A percentile compares a stretch with the other conserved stretches of the same genome.
These are phyloP conservation scores for Phragmites australis DNA, from an alignment of 176 grass and related monocot genomes.

Conservation along the genomic window DNA sequence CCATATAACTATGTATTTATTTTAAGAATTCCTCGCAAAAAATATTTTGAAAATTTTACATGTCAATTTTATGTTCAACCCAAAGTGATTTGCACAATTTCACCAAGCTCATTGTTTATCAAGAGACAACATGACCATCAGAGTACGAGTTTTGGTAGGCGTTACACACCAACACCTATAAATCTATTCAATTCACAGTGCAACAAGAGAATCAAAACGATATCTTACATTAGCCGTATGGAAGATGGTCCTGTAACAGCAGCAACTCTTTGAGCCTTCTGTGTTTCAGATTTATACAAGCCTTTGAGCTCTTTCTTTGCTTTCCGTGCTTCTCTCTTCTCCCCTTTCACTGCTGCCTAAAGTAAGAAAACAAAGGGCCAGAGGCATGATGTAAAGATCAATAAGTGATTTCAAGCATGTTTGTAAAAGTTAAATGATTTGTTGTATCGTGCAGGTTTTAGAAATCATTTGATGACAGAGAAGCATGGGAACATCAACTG, in stretches of 20 bases:
- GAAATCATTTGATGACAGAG: background rate
- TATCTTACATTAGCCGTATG: conserved; percentile 66
- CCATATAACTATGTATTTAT: too few species aligned
- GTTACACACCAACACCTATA: background rate
- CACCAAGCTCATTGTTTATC: background rate
- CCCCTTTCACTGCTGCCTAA: conserved; percentile 77
- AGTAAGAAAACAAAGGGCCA: background rate
- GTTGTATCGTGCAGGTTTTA: background rate
- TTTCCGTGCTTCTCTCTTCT: conserved; percentile 75
- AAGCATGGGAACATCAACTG: background rate
- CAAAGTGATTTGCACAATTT: background rate
- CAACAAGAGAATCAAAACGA: background rate
- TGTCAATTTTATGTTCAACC: background rate
- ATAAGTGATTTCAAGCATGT: background rate
- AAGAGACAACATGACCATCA: background rate
- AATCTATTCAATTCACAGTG: conserved; percentile 1
- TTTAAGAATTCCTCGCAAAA: background rate
- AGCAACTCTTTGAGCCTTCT: conserved; percentile 85
- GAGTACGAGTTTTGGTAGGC: background rate
- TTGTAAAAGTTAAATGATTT: background rate
- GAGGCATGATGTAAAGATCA: conserved; percentile 17
- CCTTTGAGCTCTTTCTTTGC: conserved; percentile 93
- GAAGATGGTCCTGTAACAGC: conserved; percentile 88
- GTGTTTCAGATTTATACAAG: conserved; percentile 79
- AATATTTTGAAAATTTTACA: background rate